Base-by-base conservation (phyloP, 1,284 basidiomycete species). In the Thelephora terrestris region DNA sequence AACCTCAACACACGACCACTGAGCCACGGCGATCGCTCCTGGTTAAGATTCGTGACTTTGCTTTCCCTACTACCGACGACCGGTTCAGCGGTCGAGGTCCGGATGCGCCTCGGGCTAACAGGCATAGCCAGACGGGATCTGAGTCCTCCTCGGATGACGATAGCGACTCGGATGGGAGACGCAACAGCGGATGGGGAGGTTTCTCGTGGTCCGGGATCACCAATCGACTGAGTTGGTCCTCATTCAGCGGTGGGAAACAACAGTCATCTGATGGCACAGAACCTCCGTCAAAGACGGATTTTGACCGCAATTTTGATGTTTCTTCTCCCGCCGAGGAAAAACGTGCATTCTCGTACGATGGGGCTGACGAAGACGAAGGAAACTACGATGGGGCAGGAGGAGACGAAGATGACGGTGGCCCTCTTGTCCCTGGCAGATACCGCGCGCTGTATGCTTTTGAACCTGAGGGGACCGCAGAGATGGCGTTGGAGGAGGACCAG, bases 401-500 rank as follows among this genome's bases (percentile, higher is more conserved):
- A 52, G 69, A 65, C 20, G 61, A 66, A 16, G 73, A 75, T 16
- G 39, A 42, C 21, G 39, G 39, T 18, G 66, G 63, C 12, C 69
- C 69, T 27, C 66, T 85, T 2, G 61, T 69, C 17, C 81, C 85
- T 0, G 85, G 85, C 0, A 51, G 81, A 1, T 88, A 88, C 56
- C 76, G 80, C 7, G 84, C 85, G 7, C 16, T 85, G 58, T 88
- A 81, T 53, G 69, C 76, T 3, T 87, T 88, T 55, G 76, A 79
- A 45, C 73, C 83, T 0, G 83, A 86, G 57, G 84, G 83, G 1
- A 78, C 75, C 17, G 79, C 84, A 21, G 85, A 88, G 73, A 85
- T 87, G 82, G 71, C 69, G 42, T 61, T 88, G 43, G 75, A 71
- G 52, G 83, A 88, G 63, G 84, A 81, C 48, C 82, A 87, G 64